Base-by-base conservation (phyloP, 208 protist genomes). In the Trypanosoma lewisi region DNA sequence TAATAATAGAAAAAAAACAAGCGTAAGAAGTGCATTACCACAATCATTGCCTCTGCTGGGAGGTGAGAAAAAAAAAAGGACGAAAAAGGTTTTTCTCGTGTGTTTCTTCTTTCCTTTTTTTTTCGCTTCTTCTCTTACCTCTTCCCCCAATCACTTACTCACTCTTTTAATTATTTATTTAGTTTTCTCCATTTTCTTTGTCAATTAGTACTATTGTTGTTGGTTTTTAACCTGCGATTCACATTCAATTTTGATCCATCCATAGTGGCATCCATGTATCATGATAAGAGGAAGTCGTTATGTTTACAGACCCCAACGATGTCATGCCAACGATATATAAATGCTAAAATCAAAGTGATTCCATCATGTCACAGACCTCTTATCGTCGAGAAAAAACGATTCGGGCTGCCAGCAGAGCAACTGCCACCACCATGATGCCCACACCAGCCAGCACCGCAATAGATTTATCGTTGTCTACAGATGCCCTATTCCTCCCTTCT, bases 91-190 rank as follows among this genome's bases (percentile, higher is more conserved):
- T 44, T 4, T 16, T 5, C 21, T n/a, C 6, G 25, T 31, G 9
- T 50, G 12, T 47, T 33, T 48, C 23, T 62, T 21, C 27, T 2
- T 48, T 62, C 19, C 45, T 37, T 51, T 33, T 48, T 51, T 51
- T 57, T 66, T 45, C 55, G 36, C 37, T 67, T 71, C 48, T 45
- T 44, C 67, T 37, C 34, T 58, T 57, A 39, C 36, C 12, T 39
- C 36, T 12, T 12, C 12, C 12, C 36, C 36, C 36, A 6, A 39
- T 39, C 36, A 30, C 19, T 14, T 23, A 16, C 41, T 59, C 6
- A n/a, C n/a, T n/a, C n/a, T n/a, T n/a, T n/a, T n/a, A n/a, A n/a
- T n/a, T n/a, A n/a, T n/a, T n/a, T n/a, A n/a, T 56, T 59, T 48
- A 12, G 7, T 66, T 30, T 58, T 41, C 14, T 14, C 36, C 7